A percentile compares a stretch with the other conserved stretches of the same genome.
Evolutionary conservation across 805 yeast species (phyloP).

Genomic region (Debaryomyces castellii): DNA sequence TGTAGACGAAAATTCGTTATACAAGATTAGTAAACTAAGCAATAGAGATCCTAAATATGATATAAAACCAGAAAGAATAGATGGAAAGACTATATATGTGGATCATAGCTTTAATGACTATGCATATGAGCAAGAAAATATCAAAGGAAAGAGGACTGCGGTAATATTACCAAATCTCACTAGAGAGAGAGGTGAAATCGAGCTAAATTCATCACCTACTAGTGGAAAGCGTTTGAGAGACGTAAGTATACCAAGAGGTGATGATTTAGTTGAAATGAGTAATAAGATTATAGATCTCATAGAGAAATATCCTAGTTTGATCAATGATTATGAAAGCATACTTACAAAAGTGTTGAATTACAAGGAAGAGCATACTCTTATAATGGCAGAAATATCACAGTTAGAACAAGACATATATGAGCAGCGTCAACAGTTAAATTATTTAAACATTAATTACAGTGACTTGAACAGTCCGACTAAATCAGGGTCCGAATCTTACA

Average conservation of each 20-base stretch:
- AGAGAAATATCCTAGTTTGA: slow-evolving; percentile 22
- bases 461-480: slow-evolving; percentile 16
- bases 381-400: slow-evolving; percentile 40
- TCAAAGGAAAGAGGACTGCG: slow-evolving; percentile 24
- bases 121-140: slow-evolving; percentile 23
- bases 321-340: slow-evolving; percentile 19
- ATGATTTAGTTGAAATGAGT: slow-evolving; percentile 45
- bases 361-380: slow-evolving; percentile 34
- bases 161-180: slow-evolving; percentile 24
- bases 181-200: background rate
- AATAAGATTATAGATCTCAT: slow-evolving; percentile 37
- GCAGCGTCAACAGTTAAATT: slow-evolving; percentile 40
- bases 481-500: slow-evolving; percentile 5
- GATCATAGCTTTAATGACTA: slow-evolving; percentile 31
- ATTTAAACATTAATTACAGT: slow-evolving; percentile 22
- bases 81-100: slow-evolving; percentile 42
- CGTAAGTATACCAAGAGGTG: slow-evolving; percentile 18
- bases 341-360: slow-evolving; percentile 34
- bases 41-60: slow-evolving; percentile 11
- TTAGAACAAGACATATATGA: slow-evolving; percentile 43
- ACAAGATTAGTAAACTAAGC: slow-evolving; percentile 32
- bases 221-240: background rate
- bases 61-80: slow-evolving; percentile 46
- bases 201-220: slow-evolving; percentile 6
- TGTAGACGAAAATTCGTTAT: slow-evolving; percentile 49